Base-by-base conservation (phyloP, 768 basidiomycete species). In the Podaxis sp. region DNA sequence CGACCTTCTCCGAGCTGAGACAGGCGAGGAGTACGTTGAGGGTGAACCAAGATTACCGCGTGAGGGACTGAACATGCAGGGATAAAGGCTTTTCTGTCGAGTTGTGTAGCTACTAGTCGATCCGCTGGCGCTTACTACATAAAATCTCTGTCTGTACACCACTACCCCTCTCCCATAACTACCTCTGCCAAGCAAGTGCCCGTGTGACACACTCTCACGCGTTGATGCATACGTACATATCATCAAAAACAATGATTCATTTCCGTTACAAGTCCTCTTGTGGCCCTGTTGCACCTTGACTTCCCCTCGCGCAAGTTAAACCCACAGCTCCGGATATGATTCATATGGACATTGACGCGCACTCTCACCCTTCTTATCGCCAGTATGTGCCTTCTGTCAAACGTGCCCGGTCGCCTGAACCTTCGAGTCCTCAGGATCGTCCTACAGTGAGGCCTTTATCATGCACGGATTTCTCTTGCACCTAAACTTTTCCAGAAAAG, bases 21-120 rank as follows among this genome's bases (percentile, higher is more conserved):
- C 87, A 35, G 84, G 85, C 28, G 88, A 92, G 70, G 78, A 75
- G 11, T 93, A 93, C 71, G 71, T 72, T 51, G 73, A 77, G 21
- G 86, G 78, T 11, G 91, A 93, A 71, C 88, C 91, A 21, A 83
- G 78, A 70, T 73, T 93, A 62, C 91, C 91, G 46, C 83, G 91
- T 65, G 75, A 71, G 53, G 76, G 76, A 11, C 71, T 89, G 63
- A 73, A 86, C 57, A 76, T 90, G 70, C 84, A 84, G 68, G 82
- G 81, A 66, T 83, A 69, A 73, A n/a, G 13, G 6, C 18, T 40
- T 28, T 25, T 27, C 42, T 32, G 32, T 10, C 37, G 18, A 21
- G 10, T 23, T 36, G 18, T 55, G 21, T 54, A 54, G 59, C 25
- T 37, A 5, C 46, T 23, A 36, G 48, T 44, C 21, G 10, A 37